Evolutionary conservation across 2,329 filamentous ascomycete species (phyloP).

Genomic region (Sphaerulina musiva): DNA sequence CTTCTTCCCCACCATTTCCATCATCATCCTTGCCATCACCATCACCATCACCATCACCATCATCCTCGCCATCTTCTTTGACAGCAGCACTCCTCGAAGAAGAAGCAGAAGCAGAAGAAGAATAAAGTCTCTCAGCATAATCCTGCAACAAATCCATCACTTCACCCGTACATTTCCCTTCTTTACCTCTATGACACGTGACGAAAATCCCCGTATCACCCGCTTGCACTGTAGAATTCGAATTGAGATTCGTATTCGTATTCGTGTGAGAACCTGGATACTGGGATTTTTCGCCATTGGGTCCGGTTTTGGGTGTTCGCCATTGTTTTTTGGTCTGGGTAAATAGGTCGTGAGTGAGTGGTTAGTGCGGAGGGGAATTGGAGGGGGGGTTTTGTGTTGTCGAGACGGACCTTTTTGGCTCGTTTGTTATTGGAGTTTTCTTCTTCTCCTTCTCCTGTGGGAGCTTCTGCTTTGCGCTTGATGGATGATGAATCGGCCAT

Average conservation of each 20-base stretch:
- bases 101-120: conserved; percentile 28
- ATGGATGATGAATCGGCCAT: background rate
- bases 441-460: background rate
- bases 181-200: conserved; percentile 66
- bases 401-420: background rate
- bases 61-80: conserved; percentile 25
- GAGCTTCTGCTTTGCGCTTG: conserved; percentile 6
- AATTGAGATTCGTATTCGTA: no score
- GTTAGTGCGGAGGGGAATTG: no score
- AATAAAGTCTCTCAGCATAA: conserved; percentile 58
- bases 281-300: conserved; percentile 18
- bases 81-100: conserved; percentile 28
- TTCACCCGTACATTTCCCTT: conserved; percentile 62
- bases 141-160: conserved; percentile 57
- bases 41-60: no score
- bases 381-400: no score
- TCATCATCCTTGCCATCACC: conserved; percentile 19
- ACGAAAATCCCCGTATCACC: conserved; percentile 72
- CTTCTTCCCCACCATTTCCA: conserved; percentile 34
- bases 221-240: conserved; percentile 46
- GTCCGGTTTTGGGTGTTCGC: conserved; percentile 35
- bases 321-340: conserved; percentile 41
- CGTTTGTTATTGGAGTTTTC: background rate
- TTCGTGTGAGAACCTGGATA: conserved; percentile 11
- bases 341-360: background rate